A percentile compares a stretch with the other conserved stretches of the same genome.
These are phyloP conservation scores for Paraconiothyrium sp. DNA, from an alignment of 2,329 filamentous ascomycete genomes.

Conservation along the genomic window DNA sequence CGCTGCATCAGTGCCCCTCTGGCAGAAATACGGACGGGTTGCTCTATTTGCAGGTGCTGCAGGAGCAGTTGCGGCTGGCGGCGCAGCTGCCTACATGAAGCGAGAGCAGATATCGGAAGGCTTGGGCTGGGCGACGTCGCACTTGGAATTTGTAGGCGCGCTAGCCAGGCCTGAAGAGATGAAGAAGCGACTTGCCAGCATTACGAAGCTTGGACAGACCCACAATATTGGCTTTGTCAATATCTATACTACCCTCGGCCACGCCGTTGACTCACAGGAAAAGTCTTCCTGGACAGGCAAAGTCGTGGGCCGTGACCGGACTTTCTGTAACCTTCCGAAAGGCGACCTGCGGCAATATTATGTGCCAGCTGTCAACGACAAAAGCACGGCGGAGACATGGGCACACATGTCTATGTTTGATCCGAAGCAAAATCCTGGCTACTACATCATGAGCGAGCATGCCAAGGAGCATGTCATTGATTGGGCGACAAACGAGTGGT, in stretches of 20 bases:
- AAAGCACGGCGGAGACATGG: constrained; percentile 77
- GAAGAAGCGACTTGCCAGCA: constrained; percentile 73
- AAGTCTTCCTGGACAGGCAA: constrained; percentile 57
- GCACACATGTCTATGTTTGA: constrained; percentile 88
- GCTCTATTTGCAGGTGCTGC: constrained; percentile 86
- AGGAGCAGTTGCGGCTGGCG: constrained; percentile 82
- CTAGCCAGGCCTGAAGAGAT: constrained; percentile 86
- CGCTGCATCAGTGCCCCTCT: constrained; percentile 59
- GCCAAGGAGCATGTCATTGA: constrained; percentile 71
- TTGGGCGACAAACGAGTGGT: constrained; percentile 75
- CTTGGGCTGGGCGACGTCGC: constrained; percentile 83
- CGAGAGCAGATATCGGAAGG: constrained; percentile 81
- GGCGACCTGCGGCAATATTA: constrained; percentile 45
- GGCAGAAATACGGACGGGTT: constrained; percentile 85
- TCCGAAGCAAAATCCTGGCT: constrained; percentile 75
- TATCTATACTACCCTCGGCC: constrained; percentile 85
- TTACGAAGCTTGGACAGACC: constrained; percentile 72
- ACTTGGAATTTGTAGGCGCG: constrained; percentile 93
- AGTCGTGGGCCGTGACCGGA: constrained; percentile 76
- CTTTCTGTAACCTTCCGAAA: constrained; percentile 78
- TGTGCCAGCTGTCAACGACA: constrained; percentile 73
- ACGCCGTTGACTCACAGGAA: constrained; percentile 64
- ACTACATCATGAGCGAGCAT: constrained; percentile 71
- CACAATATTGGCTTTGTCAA: constrained; percentile 82
- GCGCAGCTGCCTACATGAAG: constrained; percentile 86